These are phyloP conservation scores for Citrus trifoliata DNA, from an alignment of 345 rosid species.

Conservation along the genomic window DNA sequence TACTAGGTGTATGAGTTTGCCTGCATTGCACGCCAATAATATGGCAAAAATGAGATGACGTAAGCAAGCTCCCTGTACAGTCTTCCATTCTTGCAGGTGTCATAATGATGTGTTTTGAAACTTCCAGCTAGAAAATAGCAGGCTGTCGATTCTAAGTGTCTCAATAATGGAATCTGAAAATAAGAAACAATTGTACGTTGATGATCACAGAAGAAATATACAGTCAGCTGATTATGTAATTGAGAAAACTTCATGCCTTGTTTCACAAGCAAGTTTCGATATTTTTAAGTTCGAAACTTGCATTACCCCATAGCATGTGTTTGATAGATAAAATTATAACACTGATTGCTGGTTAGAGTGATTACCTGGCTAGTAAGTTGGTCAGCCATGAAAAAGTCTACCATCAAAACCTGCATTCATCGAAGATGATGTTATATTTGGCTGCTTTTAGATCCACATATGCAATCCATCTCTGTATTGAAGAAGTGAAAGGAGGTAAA, in stretches of 20 bases:
- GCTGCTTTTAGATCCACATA: not conserved
- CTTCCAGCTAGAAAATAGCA: conserved; percentile 81
- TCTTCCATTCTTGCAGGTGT: conserved; percentile 65
- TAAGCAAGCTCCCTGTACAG: conserved; percentile 69
- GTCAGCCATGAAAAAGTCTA: conserved; percentile 97
- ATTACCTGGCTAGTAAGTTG: conserved; percentile 96
- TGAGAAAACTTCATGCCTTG: not conserved
- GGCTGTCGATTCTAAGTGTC: conserved; percentile 79
- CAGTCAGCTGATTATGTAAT: not conserved
- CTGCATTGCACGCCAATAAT: conserved; percentile 98
- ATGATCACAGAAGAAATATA: not conserved
- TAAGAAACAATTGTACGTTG: not conserved
- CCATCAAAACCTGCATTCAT: conserved; percentile 70
- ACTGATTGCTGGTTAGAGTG: not conserved
- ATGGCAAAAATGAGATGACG: conserved; percentile 80
- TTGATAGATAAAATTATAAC: not conserved
- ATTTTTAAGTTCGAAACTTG: not conserved
- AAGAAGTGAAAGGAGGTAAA: not conserved
- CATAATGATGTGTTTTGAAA: conserved; percentile 60
- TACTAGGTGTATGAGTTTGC: conserved; percentile 24
- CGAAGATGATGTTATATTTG: not conserved
- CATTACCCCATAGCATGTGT: not conserved
- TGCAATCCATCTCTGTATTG: not conserved
- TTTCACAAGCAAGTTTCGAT: not conserved
- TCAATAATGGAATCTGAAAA: conserved; percentile 71